Percentiles rank a stretch among this genome's conserved stretches.
Conservation (phyloP, 2,329 filamentous ascomycete genomes). For the Penicillium sp. region DNA sequence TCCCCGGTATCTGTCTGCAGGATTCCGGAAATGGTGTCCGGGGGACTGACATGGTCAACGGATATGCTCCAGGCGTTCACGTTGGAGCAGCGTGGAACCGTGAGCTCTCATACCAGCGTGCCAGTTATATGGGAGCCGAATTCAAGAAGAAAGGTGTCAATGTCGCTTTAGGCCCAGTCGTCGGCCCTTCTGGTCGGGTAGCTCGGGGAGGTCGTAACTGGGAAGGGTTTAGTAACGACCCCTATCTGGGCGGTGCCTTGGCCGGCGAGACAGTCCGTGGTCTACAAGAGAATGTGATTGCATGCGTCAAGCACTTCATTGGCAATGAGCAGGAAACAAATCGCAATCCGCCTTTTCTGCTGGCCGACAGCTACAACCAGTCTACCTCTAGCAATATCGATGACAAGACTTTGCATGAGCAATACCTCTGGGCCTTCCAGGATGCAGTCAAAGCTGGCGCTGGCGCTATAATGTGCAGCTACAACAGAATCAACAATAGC, state of each 20-base stretch:
- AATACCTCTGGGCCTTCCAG: slow-evolving; percentile 68
- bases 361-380: slow-evolving; percentile 37
- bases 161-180: slow-evolving; percentile 38
- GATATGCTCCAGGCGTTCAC: slow-evolving; percentile 42
- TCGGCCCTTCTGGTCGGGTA: slow-evolving; percentile 45
- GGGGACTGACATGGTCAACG: slow-evolving; percentile 23
- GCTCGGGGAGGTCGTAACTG: slow-evolving; percentile 46
- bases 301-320: slow-evolving; percentile 54
- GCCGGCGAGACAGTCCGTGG: slow-evolving; percentile 40
- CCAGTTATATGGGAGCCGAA: slow-evolving; percentile 57
- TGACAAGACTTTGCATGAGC: slow-evolving; percentile 65
- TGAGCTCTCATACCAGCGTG: slow-evolving; percentile 55
- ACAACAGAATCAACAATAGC: slow-evolving; percentile 66
- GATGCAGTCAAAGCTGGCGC: slow-evolving; percentile 62
- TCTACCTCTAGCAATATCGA: slow-evolving; percentile 63
- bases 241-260: slow-evolving; percentile 42
- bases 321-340: slow-evolving; percentile 60
- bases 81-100: slow-evolving; percentile 54
- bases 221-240: slow-evolving; percentile 44
- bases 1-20: slow-evolving; percentile 41
- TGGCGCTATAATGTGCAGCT: slow-evolving; percentile 56
- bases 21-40: slow-evolving; percentile 34
- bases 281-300: slow-evolving; percentile 45
- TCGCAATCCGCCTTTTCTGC: slow-evolving; percentile 11
- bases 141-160: slow-evolving; percentile 54